Base-by-base conservation (phyloP, 108 stramenopile genomes). In the Nitzschia palea region DNA sequence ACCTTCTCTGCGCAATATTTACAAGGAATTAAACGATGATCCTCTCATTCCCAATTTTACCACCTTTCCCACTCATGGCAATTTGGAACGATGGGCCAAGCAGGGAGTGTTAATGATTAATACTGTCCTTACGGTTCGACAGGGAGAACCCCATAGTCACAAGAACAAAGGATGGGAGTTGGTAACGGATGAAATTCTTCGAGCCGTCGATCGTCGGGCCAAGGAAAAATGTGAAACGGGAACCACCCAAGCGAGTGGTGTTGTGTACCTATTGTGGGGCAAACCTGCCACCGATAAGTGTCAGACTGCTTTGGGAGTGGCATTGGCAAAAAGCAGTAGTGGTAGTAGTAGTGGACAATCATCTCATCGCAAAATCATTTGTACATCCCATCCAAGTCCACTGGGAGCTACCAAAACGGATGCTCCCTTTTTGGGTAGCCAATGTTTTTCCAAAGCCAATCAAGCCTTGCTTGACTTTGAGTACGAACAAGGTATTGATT, bases 21-120 rank as follows among this genome's bases (percentile, higher is more conserved):
- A 93, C 80, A 96, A 94, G 63, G 97, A 98, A 65, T 44, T 80
- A 8, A 12, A 59, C 26, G 54, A 75, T 29, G 91, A 93, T 59
- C 81, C 65, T 42, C 44, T 33, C 40, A 47, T 65, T 15, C 28
- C 10, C 29, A 58, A 68, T 22, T 68, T 68, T 34, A 57, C 42
- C 0, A 25, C 56, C 2, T 65, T 62, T 18, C 91, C 91, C 3
- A 59, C 22, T 25, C 90, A 91, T 44, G 95, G 96, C 0, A 73
- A 81, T 73, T 67, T 97, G 45, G 74, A 82, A 48, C 55, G 70
- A 5, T 97, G 97, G 97, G 87, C 95, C 14, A 59, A 67, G 53
- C 99, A 98, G 73, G 99, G 99, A 25, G 98, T 99, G 1, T 79
- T 99, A 31, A 68, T 98, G 57, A 85, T 98, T 47, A 99, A 99